Percentiles rank a stretch among this genome's conserved stretches.
These are phyloP conservation scores for Acidiella bohemica DNA, from an alignment of 495 filamentous ascomycete genomes.

Conservation along the genomic window DNA sequence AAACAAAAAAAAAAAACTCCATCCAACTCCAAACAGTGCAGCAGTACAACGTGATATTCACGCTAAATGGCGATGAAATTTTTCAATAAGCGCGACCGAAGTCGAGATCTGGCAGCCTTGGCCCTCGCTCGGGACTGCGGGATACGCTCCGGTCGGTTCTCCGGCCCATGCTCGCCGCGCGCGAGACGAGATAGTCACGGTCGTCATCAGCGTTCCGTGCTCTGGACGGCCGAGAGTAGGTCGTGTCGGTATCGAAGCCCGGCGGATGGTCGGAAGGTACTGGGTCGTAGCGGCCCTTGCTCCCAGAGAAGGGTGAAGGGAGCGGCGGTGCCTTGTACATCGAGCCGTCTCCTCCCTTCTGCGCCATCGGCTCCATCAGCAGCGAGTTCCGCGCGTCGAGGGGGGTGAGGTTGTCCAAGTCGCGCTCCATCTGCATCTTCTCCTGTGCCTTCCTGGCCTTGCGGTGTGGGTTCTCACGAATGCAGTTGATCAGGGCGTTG, in stretches of 20 bases:
- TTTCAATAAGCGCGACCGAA: constrained; percentile 12
- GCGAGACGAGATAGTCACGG: constrained; percentile 12
- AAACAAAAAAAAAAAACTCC: constrained; percentile 1
- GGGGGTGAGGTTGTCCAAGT: constrained; percentile 77
- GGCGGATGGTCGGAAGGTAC: constrained; percentile 20
- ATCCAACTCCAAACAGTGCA: constrained; percentile 1
- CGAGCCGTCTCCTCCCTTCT: constrained; percentile 19
- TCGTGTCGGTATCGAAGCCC: neutral
- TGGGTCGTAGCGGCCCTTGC: constrained; percentile 24
- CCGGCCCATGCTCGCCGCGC: constrained; percentile 19
- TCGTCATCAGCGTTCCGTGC: too few relatives aligned
- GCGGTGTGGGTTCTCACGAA: constrained; percentile 78
- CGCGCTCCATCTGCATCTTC: constrained; percentile 61
- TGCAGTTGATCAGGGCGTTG: constrained; percentile 72
- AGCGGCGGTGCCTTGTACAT: constrained; percentile 14
- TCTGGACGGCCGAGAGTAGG: too few relatives aligned
- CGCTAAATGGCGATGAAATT: too few relatives aligned
- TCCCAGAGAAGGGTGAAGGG: constrained; percentile 7
- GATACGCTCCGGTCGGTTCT: constrained; percentile 12
- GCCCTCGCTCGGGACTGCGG: constrained; percentile 11
- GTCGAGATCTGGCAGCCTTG: constrained; percentile 13
- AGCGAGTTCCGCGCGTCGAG: constrained; percentile 84
- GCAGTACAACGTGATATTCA: neutral
- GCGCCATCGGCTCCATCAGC: constrained; percentile 42
- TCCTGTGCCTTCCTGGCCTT: constrained; percentile 77